These are phyloP conservation scores for Hanseniaspora singularis DNA, from an alignment of 805 yeast genomes.

Conservation along the genomic window DNA sequence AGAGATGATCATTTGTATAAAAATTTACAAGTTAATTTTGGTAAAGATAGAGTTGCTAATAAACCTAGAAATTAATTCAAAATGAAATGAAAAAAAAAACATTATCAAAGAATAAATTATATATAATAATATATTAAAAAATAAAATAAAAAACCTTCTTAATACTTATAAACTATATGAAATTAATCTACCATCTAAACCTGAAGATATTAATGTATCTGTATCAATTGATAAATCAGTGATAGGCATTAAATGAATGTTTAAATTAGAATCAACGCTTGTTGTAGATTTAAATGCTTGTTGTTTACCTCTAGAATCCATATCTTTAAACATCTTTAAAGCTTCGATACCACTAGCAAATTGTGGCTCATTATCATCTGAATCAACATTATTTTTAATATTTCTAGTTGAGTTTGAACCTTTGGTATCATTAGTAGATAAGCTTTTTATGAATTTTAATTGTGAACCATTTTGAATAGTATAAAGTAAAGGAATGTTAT, in stretches of 20 bases:
- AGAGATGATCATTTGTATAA: constrained; percentile 60
- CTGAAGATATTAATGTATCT: constrained; percentile 57
- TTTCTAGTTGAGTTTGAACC: no score
- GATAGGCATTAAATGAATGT: constrained; percentile 87
- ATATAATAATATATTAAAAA: background rate
- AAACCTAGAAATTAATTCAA: constrained; percentile 38
- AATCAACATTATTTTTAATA: constrained; percentile 30
- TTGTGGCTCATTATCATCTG: constrained; percentile 41
- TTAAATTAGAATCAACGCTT: constrained; percentile 40
- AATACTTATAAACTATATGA: background rate
- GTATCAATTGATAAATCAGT: constrained; percentile 46
- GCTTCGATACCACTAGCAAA: constrained; percentile 57
- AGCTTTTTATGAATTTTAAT: constrained; percentile 42
- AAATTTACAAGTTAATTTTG: constrained; percentile 72
- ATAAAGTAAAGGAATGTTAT: constrained; percentile 79
- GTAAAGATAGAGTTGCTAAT: constrained; percentile 91
- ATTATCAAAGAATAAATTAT: background rate
- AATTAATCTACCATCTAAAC: constrained; percentile 66
- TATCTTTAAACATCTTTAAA: constrained; percentile 83
- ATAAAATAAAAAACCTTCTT: background rate
- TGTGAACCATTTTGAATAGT: constrained; percentile 58
- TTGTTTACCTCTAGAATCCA: constrained; percentile 80
- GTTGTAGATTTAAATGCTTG: constrained; percentile 25
- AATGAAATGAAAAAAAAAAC: background rate
- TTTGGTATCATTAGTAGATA: no score